These are phyloP conservation scores for Glebionis coronaria DNA, from an alignment of 129 eudicot genomes.

Conservation along the genomic window DNA sequence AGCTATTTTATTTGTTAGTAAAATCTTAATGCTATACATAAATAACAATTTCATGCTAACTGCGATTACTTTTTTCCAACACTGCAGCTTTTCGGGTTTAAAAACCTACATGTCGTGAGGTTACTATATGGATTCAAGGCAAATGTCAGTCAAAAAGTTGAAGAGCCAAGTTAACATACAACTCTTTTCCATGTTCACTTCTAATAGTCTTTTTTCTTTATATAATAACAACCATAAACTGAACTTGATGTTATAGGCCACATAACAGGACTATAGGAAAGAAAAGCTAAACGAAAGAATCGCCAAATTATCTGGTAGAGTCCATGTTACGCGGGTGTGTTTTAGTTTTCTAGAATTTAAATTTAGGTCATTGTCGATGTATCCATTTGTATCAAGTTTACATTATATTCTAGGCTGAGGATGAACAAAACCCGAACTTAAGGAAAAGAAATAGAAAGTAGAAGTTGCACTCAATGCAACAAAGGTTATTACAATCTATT, in stretches of 20 bases:
- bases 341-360: too few species aligned
- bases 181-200: too few species aligned
- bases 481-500: too few species aligned
- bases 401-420: slow-evolving; percentile 42
- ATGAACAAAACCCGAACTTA: slow-evolving; percentile 25
- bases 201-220: too few species aligned
- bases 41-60: not conserved
- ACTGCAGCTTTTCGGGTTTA: slow-evolving; percentile 93
- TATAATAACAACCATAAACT: too few species aligned
- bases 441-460: too few species aligned
- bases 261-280: slow-evolving; percentile 78
- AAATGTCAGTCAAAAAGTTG: slow-evolving; percentile 46
- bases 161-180: slow-evolving; percentile 34
- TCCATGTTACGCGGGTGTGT: slow-evolving; percentile 38
- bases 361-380: too few species aligned
- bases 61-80: slow-evolving; percentile 26
- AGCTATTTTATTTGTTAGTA: slow-evolving; percentile 10
- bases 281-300: slow-evolving; percentile 76
- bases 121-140: slow-evolving; percentile 76
- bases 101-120: slow-evolving; percentile 77
- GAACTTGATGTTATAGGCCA: slow-evolving; percentile 32
- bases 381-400: too few species aligned
- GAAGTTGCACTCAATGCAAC: too few species aligned
- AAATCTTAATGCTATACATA: not conserved
- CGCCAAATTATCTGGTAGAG: slow-evolving; percentile 82